Evolutionary conservation across 148 eudicot genomes (phyloP), one percentile per base, ranked within the genome.

Genomic region (Diospyros kaki): DNA sequence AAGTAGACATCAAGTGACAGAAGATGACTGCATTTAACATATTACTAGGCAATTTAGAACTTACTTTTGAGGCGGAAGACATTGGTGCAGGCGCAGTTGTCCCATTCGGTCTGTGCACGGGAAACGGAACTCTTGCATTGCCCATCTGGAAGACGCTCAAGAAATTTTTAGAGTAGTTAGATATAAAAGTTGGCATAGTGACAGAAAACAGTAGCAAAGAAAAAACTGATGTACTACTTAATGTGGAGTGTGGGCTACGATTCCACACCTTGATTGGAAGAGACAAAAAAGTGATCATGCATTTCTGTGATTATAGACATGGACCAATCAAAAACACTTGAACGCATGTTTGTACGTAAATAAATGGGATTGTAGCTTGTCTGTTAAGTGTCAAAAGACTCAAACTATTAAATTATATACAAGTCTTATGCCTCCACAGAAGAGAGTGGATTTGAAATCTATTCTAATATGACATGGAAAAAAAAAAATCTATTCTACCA

Each of bases 101-200:
- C n/a, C 90, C 89, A 61, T 78, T 77, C 64, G 83, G 88, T 77
- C 86, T 75, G 66, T 81, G 67, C 69, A 58, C 72, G 45, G 91
- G 81, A 80, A 84, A 67, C 9, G 89, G 82, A 69, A 79, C 54
- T 72, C 88, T 86, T 48, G 74, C 62, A 76, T 77, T 87, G 68
- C 81, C 71, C 72, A 77, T 69, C 92, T 90, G 85, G 76, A 73
- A 64, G 5, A 9, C 4, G 42, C 50, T 59, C 48, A 4, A 68
- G 41, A 15, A 76, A 7, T 41, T 28, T 13, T 39, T 6, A 69
- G 73, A 43, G 38, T 17, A 4, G 9, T 28, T 28, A 28, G 28
- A 28, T 28, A 28, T 28, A 28, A 28, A 28, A 28, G 28, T 28
- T 28, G 28, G 28, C 28, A 28, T 28, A 28, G 28, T 28, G 15